Conservation (phyloP, 2,329 filamentous ascomycete species). For the Huntiella moniliformis region DNA sequence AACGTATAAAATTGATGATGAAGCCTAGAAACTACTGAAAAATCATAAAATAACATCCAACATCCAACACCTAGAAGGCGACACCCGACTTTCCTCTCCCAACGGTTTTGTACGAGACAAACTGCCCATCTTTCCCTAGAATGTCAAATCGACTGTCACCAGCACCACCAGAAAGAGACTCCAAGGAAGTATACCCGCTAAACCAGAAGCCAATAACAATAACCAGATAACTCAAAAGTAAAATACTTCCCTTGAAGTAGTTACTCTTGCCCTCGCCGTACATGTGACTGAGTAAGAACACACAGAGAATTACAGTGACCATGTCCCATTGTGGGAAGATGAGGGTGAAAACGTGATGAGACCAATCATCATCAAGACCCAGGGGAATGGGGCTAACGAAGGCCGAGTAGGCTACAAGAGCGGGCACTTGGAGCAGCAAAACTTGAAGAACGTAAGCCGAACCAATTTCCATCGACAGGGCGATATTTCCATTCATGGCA, state of each 20-base stretch:
- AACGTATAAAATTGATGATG: background rate
- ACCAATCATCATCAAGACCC: conserved; percentile 21
- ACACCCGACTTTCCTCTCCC: conserved; percentile 26
- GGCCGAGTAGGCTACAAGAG: conserved; percentile 78
- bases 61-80: conserved; percentile 12
- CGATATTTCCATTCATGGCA: conserved; percentile 98
- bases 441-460: conserved; percentile 94
- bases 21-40: background rate
- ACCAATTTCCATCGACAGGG: conserved; percentile 95
- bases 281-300: conserved; percentile 92
- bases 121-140: conserved; percentile 30
- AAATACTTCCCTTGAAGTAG: conserved; percentile 96
- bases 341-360: conserved; percentile 55
- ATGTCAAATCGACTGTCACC: conserved; percentile 33
- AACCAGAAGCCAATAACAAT: conserved; percentile 86
- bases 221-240: conserved; percentile 82
- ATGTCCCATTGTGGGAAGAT: conserved; percentile 99
- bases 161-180: conserved; percentile 18
- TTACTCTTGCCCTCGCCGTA: conserved; percentile 98
- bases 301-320: conserved; percentile 88
- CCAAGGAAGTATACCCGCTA: conserved; percentile 34
- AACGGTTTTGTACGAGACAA: conserved; percentile 34
- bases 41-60: no score
- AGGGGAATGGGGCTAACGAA: conserved; percentile 35
- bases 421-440: conserved; percentile 83